Evolutionary conservation across 768 basidiomycete species (phyloP).

Genomic region (Dentipellis sp.): DNA sequence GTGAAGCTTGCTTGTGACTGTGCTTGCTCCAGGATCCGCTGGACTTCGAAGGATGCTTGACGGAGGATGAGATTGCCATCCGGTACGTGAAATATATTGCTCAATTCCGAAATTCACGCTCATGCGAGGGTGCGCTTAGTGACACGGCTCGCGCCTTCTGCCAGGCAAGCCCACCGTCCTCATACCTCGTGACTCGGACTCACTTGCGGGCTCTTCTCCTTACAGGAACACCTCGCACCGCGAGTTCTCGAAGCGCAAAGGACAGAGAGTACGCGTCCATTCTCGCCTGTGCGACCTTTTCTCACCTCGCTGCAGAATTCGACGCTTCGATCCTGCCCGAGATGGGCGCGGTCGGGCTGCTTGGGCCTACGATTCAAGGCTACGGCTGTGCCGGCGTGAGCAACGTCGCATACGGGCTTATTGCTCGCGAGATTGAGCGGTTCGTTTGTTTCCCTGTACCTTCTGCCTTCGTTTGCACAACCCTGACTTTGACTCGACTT

Average conservation of each 20-base stretch:
- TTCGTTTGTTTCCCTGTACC: constrained; percentile 20
- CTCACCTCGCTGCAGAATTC: constrained; percentile 45
- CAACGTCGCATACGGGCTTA: constrained; percentile 88
- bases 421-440: constrained; percentile 92
- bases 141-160: constrained; percentile 76
- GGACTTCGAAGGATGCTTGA: constrained; percentile 66
- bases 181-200: neutral
- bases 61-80: constrained; percentile 85
- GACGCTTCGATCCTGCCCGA: constrained; percentile 69
- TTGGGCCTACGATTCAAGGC: constrained; percentile 88
- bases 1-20: neutral
- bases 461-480: neutral
- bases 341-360: constrained; percentile 86
- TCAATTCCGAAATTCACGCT: neutral
- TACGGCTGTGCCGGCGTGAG: constrained; percentile 92
- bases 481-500: neutral
- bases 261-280: constrained; percentile 56
- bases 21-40: constrained; percentile 61
- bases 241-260: constrained; percentile 84
- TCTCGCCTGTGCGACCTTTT: neutral
- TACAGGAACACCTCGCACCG: constrained; percentile 74
- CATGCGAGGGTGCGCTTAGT: constrained; percentile 28
- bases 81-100: constrained; percentile 38
- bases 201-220: neutral
- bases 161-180: constrained; percentile 42